phyloP scores from a whole-genome alignment of 192 early-diverging fungal genomes.

The Spizellomyces sp. region DNA sequence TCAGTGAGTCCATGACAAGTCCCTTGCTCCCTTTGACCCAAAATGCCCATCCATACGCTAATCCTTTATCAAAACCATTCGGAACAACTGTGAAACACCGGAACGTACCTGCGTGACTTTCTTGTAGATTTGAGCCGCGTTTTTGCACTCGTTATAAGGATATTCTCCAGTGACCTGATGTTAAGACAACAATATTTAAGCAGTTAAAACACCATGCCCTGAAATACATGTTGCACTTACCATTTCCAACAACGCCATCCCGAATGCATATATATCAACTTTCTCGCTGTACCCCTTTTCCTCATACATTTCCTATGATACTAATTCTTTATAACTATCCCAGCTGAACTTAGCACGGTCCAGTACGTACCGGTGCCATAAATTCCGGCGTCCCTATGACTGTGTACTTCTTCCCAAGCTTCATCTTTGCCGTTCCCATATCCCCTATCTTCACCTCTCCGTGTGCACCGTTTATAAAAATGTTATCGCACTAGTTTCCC shows the following conservation, averaged over 20 bases:
- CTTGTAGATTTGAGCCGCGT: constrained; percentile 78
- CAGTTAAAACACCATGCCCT: background rate
- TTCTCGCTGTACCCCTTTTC: constrained; percentile 82
- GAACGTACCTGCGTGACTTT: constrained; percentile 65
- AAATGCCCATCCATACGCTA: background rate
- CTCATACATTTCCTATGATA: constrained; percentile 74
- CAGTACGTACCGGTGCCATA: constrained; percentile 65
- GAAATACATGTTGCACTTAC: constrained; percentile 22
- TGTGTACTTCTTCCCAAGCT: constrained; percentile 80
- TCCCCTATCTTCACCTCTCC: constrained; percentile 85
- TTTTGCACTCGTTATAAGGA: constrained; percentile 80
- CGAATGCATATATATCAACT: constrained; percentile 85
- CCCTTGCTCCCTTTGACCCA: background rate
- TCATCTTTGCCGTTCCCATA: constrained; percentile 87
- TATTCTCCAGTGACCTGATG: constrained; percentile 73
- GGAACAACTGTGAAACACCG: constrained; percentile 5
- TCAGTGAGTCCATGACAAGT: background rate
- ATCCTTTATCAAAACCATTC: background rate
- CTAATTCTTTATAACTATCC: background rate
- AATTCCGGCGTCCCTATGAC: constrained; percentile 85
- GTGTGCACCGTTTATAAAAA: constrained; percentile 83
- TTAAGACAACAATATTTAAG: background rate
- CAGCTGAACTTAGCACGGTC: background rate
- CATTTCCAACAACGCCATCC: constrained; percentile 83
- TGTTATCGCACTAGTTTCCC: constrained; percentile 67